Base-by-base conservation (phyloP, 2,329 filamentous ascomycete genomes). In the Cyphellophora attinorum region DNA sequence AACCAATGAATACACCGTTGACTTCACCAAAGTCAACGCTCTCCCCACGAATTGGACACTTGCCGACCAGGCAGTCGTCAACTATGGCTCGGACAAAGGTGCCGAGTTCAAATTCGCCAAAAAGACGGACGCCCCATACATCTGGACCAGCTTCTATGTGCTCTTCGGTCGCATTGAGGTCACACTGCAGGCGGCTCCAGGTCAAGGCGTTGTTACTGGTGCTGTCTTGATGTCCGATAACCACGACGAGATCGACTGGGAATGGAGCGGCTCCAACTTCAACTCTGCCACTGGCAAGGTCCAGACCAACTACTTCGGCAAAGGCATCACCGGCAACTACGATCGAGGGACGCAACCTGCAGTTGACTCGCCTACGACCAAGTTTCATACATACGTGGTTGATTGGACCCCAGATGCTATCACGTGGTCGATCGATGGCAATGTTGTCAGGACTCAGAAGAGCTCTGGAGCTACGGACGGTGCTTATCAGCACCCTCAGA, bases 271-370 rank as follows among this genome's bases (percentile, higher is more conserved):
- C 46, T 74, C 73, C 33, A 84, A 95, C 53, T 68, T 93, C 42
- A 65, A 67, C 37, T 69, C 91, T 58, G 54, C 67, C 29, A 74
- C 71, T 43, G 45, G 45, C 10, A 19, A 35, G 6, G 84, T 81
- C n/a, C 86, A 96, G 67, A 91, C 86, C 55, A 98, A 98, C 66
- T 98, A 79, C 68, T 98, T 95, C 64, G 95, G 81, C 65, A 89
- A 96, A 65, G 91, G 91, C 52, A 80, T 84, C 47, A 85, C 85
- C 0, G 48, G 54, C 6, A 73, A 73, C 13, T 93, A 89, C 65
- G 85, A 91, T 62, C 81, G 91, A 35, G 88, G 84, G 40, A 77
- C 82, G 39, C 86, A 84, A 56, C 83, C 91, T 57, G 60, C 74
- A 4, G 65, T 78, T 52, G 46, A 66, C 44, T 71, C 91, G 59